phyloP scores from a whole-genome alignment of 2,329 filamentous ascomycete genomes.

The Colletotrichum sojae region DNA sequence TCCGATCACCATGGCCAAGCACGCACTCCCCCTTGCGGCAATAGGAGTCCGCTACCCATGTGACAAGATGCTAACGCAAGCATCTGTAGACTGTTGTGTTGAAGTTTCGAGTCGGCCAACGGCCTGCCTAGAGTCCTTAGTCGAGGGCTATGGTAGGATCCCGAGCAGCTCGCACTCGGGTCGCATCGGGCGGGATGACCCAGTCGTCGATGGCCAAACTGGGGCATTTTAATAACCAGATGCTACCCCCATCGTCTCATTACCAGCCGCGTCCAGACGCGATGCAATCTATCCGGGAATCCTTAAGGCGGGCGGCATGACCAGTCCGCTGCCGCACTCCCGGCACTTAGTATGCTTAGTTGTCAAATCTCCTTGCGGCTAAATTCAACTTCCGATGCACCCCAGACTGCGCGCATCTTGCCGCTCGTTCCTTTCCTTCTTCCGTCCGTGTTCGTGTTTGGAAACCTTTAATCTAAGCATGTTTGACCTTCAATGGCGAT shows the following conservation, averaged over 20 bases:
- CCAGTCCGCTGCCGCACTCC: not conserved
- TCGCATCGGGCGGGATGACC: not conserved
- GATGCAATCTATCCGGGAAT: slow-evolving; percentile 30
- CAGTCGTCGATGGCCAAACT: slow-evolving; percentile 8
- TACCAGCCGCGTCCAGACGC: slow-evolving; percentile 1
- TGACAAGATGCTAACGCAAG: no score
- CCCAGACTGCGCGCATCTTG: slow-evolving; percentile 11
- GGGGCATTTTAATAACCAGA: slow-evolving; percentile 16
- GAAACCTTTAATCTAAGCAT: not conserved
- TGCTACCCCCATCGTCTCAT: slow-evolving; percentile 8
- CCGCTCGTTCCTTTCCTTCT: slow-evolving; percentile 1
- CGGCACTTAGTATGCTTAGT: not conserved
- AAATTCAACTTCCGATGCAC: slow-evolving; percentile 1
- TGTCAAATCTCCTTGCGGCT: slow-evolving; percentile 7
- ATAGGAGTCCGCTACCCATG: no score
- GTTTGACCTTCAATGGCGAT: not conserved
- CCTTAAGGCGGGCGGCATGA: not conserved
- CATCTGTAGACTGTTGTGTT: no score
- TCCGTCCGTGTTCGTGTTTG: not conserved
- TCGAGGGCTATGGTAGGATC: not conserved
- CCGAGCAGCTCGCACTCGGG: not conserved
- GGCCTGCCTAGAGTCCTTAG: no score
- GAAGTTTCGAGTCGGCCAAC: no score
- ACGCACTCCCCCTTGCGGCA: no score
- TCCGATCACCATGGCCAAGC: no score